phyloP scores from a whole-genome alignment of 345 rosid species.

The Crucihimalaya himalaica region DNA sequence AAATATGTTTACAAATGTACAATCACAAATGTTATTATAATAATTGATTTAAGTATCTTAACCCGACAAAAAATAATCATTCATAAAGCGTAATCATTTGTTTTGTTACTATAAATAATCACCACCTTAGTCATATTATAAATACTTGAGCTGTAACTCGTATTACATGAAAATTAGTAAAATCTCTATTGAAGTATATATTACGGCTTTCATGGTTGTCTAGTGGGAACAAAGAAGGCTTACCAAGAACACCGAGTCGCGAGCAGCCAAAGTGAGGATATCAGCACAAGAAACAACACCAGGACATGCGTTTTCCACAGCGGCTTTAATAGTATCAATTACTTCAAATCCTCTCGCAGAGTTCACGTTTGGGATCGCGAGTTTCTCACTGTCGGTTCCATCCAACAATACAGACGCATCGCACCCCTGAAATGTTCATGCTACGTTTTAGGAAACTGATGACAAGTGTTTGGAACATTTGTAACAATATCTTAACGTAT shows the following conservation, averaged over 20 bases:
- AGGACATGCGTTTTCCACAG: slow-evolving; percentile 66
- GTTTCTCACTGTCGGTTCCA: slow-evolving; percentile 57
- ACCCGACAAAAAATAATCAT: background rate
- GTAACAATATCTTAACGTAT: background rate
- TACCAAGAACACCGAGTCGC: slow-evolving; percentile 72
- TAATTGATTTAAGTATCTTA: background rate
- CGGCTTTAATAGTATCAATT: slow-evolving; percentile 57
- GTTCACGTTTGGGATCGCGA: slow-evolving; percentile 49
- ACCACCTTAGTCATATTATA: background rate
- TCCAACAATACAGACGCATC: slow-evolving; percentile 69
- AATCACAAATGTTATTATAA: background rate
- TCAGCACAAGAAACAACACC: slow-evolving; percentile 81
- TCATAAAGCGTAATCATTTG: background rate
- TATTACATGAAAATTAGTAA: background rate
- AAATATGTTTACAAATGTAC: background rate
- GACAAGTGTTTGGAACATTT: background rate
- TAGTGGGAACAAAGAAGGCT: slow-evolving; percentile 25
- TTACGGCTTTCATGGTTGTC: background rate
- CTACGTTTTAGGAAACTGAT: background rate
- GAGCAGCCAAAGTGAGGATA: slow-evolving; percentile 66
- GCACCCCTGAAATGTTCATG: slow-evolving; percentile 48
- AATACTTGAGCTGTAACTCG: background rate
- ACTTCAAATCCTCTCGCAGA: slow-evolving; percentile 66
- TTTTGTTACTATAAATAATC: background rate
- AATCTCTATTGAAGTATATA: background rate